Base-by-base conservation (phyloP, 257 asterid species). In the Fraxinus excelsior region DNA sequence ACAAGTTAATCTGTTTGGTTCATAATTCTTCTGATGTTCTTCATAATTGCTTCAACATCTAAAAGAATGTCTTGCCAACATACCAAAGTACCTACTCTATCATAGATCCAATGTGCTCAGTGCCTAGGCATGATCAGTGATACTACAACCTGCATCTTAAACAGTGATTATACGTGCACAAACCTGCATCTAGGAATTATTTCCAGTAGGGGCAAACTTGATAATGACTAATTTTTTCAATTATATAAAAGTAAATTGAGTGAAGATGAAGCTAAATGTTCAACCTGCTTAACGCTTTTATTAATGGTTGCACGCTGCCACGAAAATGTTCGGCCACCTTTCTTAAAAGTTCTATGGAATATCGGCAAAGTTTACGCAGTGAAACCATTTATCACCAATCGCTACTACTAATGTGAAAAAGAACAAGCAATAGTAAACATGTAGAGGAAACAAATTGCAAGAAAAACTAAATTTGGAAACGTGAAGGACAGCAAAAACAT, bases 21-120 rank as follows among this genome's bases (percentile, higher is more conserved):
- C 95, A 91, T 87, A 60, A 93, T 80, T 80, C 88, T 84, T 80
- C 97, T 88, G 83, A 93, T 86, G 83, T 76, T 84, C 86, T 91
- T 90, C 96, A 95, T 88, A 18, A 90, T 77, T 6, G 89, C 70
- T 25, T 95, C 98, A 53, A 80, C 82, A 42, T 89, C 93, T 7
- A 80, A 76, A 73, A 95, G 94, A 80, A 88, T 84, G 16, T 95
- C 97, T 80, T 90, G 7, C 37, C 37, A 34, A 34, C 7, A 34
- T 34, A 5, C 21, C 58, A 13, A 49, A 49, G 21, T 49, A 49
- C 23, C 58, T 49, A 16, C 58, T 49, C 21, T 49, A 49, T 49
- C 21, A 18, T 49, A 16, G 58, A 16, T 18, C 58, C 58, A 14
- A 49, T 49, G 3, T 7, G 4, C 58, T 49, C 58, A 31, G 58